Evolutionary conservation across 208 protist genomes (phyloP).

Genomic region (Leishmania turanica): DNA sequence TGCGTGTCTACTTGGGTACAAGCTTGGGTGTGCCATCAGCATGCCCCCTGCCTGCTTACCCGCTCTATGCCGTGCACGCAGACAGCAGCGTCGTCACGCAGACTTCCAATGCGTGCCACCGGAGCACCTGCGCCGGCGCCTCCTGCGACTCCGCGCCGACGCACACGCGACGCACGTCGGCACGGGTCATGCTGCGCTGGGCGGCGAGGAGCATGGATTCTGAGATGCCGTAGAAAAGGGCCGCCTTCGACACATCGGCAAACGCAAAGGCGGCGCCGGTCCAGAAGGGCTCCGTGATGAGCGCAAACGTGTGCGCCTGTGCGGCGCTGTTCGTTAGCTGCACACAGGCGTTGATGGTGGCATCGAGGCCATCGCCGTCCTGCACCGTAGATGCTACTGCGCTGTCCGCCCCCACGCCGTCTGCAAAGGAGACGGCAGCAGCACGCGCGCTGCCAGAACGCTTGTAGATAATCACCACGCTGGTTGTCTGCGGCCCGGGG

Average conservation of each 20-base stretch:
- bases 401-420: background rate
- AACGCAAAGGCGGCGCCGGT: conserved; percentile 10
- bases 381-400: background rate
- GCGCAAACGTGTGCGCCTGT: conserved; percentile 7
- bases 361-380: conserved; percentile 9
- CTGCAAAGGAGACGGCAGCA: background rate
- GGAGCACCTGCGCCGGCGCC: conserved; percentile 19
- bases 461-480: conserved; percentile 51
- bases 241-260: conserved; percentile 19
- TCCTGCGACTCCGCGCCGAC: background rate
- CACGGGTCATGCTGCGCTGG: conserved; percentile 24
- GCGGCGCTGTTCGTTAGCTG: conserved; percentile 13
- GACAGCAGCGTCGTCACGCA: conserved; percentile 63
- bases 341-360: background rate
- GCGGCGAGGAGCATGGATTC: conserved; percentile 27
- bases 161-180: conserved; percentile 10
- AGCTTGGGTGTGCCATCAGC: background rate
- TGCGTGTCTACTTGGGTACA: background rate
- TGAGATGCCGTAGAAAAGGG: conserved; percentile 32
- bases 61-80: conserved; percentile 40
- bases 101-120: conserved; percentile 45
- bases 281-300: conserved; percentile 21
- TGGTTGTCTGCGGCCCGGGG: conserved; percentile 42
- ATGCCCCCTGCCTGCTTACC: background rate
- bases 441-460: background rate